These are phyloP conservation scores for Trypanosoma platydactyli DNA, from an alignment of 208 protist species.

Conservation along the genomic window DNA sequence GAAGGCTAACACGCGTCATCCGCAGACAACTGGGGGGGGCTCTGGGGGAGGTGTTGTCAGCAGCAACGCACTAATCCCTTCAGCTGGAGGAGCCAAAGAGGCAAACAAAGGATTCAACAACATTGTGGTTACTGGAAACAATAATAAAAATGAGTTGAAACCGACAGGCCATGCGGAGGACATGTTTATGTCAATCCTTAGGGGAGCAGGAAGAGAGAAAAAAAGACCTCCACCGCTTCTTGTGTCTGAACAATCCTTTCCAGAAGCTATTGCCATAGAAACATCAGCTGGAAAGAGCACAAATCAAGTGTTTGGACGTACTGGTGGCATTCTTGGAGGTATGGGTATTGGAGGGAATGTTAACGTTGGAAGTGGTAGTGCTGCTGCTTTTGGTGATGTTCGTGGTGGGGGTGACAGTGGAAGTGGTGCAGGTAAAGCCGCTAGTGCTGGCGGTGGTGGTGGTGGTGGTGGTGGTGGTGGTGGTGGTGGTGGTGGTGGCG, in stretches of 20 bases:
- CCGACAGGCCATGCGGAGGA: slow-evolving; percentile 15
- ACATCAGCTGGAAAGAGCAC: not conserved
- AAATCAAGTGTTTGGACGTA: not conserved
- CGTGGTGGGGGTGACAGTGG: slow-evolving; percentile 34
- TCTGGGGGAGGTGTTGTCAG: not conserved
- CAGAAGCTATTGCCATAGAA: not conserved
- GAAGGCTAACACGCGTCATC: not conserved
- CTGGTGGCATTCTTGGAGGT: slow-evolving; percentile 15
- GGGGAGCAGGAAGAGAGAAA: slow-evolving; percentile 14
- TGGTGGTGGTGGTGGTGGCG: slow-evolving; percentile 34
- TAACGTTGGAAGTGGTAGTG: slow-evolving; percentile 9
- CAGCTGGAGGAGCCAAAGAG: not conserved
- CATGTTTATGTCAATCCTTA: slow-evolving; percentile 33
- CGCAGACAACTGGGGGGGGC: not conserved
- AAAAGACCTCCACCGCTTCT: slow-evolving; percentile 5
- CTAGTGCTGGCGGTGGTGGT: slow-evolving; percentile 26
- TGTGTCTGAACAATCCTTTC: not conserved
- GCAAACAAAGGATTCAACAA: too few species aligned
- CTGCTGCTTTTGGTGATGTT: not conserved
- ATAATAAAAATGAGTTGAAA: not conserved
- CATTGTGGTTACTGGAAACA: not conserved
- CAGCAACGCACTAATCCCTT: too few species aligned
- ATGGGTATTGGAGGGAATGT: slow-evolving; percentile 28
- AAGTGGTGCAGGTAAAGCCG: slow-evolving; percentile 23
- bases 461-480: slow-evolving; percentile 32